A percentile compares a stretch with the other conserved stretches of the same genome.
Conservation (phyloP, 208 protist genomes). For the Phytomonas serpens region DNA sequence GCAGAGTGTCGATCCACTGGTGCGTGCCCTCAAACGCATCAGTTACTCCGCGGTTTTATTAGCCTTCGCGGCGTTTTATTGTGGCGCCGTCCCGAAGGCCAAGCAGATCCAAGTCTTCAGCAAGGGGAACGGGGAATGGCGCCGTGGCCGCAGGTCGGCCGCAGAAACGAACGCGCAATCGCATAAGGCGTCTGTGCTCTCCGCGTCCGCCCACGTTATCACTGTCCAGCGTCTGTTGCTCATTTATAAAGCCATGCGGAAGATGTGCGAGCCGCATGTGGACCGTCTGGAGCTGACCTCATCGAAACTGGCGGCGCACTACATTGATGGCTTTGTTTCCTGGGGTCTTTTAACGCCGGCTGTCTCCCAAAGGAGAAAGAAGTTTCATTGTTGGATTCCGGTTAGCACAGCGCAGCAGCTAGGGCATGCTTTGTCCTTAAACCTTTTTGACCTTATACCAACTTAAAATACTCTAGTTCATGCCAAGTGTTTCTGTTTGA, state of each 20-base stretch:
- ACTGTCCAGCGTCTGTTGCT: slow-evolving; percentile 33
- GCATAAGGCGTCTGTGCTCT: slow-evolving; percentile 66
- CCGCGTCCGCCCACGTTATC: slow-evolving; percentile 44
- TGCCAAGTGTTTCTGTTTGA: no score
- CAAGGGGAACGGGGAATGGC: slow-evolving; percentile 1
- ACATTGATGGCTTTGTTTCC: slow-evolving; percentile 52
- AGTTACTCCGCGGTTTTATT: slow-evolving; percentile 70
- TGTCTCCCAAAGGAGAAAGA: slow-evolving; percentile 18
- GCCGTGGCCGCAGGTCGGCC: not conserved
- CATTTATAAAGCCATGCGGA: slow-evolving; percentile 58
- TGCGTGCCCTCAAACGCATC: slow-evolving; percentile 41
- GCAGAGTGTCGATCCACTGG: slow-evolving; percentile 24
- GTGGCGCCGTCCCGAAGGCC: slow-evolving; percentile 54
- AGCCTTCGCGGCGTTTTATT: slow-evolving; percentile 73
- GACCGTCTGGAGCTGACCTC: slow-evolving; percentile 69
- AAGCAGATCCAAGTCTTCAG: slow-evolving; percentile 56
- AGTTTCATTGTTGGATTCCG: slow-evolving; percentile 74
- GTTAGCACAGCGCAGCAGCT: slow-evolving; percentile 63
- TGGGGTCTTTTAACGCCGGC: slow-evolving; percentile 68
- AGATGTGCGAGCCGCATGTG: slow-evolving; percentile 49
- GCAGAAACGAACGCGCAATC: slow-evolving; percentile 41
- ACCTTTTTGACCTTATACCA: slow-evolving; percentile 74
- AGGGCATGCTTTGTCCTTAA: slow-evolving; percentile 42
- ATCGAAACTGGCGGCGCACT: slow-evolving; percentile 41
- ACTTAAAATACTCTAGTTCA: slow-evolving; percentile 3